A percentile compares a stretch with the other conserved stretches of the same genome.
phyloP scores from a whole-genome alignment of 1,284 basidiomycete species.

The Amylostereum areolatum region DNA sequence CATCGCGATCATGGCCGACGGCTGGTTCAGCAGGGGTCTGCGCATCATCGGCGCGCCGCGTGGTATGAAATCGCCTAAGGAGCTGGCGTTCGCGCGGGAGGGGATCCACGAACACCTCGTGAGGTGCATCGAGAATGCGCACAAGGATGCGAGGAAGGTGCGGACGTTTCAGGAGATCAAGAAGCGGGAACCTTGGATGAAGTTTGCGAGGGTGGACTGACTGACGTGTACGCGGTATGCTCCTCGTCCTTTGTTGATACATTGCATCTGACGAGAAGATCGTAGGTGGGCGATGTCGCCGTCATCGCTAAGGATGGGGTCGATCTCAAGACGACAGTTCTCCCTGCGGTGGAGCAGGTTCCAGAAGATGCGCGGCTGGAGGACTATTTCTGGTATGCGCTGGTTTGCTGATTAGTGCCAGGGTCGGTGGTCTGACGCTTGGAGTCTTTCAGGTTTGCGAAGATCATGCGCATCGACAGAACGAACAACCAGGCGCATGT shows the following conservation, averaged over 20 bases:
- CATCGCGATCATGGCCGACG: constrained; percentile 42
- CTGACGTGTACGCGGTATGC: constrained; percentile 21
- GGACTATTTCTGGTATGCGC: constrained; percentile 55
- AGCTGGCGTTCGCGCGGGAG: neutral
- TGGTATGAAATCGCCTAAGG: neutral
- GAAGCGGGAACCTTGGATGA: constrained; percentile 18
- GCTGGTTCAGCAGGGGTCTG: constrained; percentile 47
- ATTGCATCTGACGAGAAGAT: constrained; percentile 3
- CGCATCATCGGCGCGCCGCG: constrained; percentile 36
- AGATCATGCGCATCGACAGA: constrained; percentile 46
- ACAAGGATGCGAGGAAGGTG: neutral
- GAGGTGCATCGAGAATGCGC: neutral
- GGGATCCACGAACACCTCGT: neutral
- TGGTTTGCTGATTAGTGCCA: neutral
- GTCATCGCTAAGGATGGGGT: constrained; percentile 22
- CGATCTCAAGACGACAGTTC: constrained; percentile 16
- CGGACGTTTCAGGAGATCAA: neutral
- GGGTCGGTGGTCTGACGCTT: neutral
- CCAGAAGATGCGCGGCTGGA: constrained; percentile 33
- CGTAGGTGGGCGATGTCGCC: constrained; percentile 53
- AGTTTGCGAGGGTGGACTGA: constrained; percentile 30
- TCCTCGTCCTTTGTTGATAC: constrained; percentile 4
- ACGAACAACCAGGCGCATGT: constrained; percentile 43
- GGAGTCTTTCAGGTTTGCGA: constrained; percentile 49
- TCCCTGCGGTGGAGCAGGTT: constrained; percentile 20